phyloP scores from a whole-genome alignment of 129 eudicot genomes.

The Chrysanthemum makinoi region DNA sequence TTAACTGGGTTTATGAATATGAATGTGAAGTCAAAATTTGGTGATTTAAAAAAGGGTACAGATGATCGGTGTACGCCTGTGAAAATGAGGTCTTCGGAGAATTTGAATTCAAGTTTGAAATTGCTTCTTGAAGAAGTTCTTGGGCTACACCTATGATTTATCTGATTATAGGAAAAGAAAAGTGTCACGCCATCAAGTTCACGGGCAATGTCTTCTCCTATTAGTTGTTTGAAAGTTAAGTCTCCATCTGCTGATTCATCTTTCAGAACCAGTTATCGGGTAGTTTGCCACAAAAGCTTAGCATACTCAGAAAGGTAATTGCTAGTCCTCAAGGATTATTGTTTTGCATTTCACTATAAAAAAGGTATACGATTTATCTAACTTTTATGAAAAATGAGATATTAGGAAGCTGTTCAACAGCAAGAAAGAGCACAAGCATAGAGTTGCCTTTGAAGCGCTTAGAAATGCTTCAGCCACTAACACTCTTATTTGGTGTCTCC shows the following conservation, averaged over 20 bases:
- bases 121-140: slow-evolving; percentile 53
- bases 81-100: neutral
- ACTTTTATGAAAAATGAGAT: slow-evolving; percentile 9
- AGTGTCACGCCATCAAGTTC: slow-evolving; percentile 60
- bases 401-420: slow-evolving; percentile 88
- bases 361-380: too few relatives aligned
- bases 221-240: slow-evolving; percentile 21
- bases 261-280: slow-evolving; percentile 44
- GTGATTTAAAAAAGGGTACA: too few relatives aligned
- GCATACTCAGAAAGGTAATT: slow-evolving; percentile 63
- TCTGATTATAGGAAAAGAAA: slow-evolving; percentile 52
- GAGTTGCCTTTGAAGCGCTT: slow-evolving; percentile 81
- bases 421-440: slow-evolving; percentile 80
- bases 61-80: too few relatives aligned
- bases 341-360: neutral
- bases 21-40: too few relatives aligned
- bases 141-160: slow-evolving; percentile 38
- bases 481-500: slow-evolving; percentile 67
- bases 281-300: slow-evolving; percentile 70
- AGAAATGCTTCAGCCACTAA: slow-evolving; percentile 85
- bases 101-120: slow-evolving; percentile 16
- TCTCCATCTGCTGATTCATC: slow-evolving; percentile 40
- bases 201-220: slow-evolving; percentile 37
- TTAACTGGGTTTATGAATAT: too few relatives aligned
- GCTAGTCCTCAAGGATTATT: slow-evolving; percentile 2